These are phyloP conservation scores for Parathielavia hyrcaniae DNA, from an alignment of 495 filamentous ascomycete genomes.

Conservation along the genomic window DNA sequence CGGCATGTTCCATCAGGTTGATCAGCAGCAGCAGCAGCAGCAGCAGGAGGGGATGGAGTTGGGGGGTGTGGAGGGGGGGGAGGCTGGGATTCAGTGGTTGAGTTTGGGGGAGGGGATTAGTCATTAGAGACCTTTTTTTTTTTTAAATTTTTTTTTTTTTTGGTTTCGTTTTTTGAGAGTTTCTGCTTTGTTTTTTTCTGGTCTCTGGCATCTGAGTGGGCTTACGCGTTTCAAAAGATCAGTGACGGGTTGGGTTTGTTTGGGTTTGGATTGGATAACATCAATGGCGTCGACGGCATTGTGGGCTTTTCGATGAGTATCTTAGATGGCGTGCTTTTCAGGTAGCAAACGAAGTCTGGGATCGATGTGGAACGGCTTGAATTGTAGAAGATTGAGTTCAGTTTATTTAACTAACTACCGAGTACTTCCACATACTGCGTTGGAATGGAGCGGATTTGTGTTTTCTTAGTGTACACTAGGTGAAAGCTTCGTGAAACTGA, in stretches of 20 bases:
- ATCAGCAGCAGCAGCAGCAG: neutral
- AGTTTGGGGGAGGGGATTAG: constrained; percentile 8
- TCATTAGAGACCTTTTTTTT: neutral
- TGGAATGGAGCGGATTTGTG: too few species aligned
- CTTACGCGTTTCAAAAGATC: neutral
- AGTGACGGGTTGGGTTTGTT: neutral
- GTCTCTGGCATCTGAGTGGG: neutral
- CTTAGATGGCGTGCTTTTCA: neutral
- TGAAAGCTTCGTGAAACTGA: too few species aligned
- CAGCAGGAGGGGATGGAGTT: neutral
- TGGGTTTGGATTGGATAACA: constrained; percentile 4
- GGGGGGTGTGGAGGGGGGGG: neutral
- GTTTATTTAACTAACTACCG: too few species aligned
- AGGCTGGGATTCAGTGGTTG: constrained; percentile 3
- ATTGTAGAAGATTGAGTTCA: too few species aligned
- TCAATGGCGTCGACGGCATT: neutral
- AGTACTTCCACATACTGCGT: too few species aligned
- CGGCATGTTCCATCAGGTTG: constrained; percentile 16
- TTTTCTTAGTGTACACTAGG: too few species aligned
- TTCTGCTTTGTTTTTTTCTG: neutral
- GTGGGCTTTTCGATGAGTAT: neutral
- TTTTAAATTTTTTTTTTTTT: neutral
- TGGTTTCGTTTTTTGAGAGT: neutral
- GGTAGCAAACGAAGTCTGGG: too few species aligned
- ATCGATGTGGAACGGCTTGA: too few species aligned